Conservation (phyloP, 148 eudicot species). For the Oxyria digyna region DNA sequence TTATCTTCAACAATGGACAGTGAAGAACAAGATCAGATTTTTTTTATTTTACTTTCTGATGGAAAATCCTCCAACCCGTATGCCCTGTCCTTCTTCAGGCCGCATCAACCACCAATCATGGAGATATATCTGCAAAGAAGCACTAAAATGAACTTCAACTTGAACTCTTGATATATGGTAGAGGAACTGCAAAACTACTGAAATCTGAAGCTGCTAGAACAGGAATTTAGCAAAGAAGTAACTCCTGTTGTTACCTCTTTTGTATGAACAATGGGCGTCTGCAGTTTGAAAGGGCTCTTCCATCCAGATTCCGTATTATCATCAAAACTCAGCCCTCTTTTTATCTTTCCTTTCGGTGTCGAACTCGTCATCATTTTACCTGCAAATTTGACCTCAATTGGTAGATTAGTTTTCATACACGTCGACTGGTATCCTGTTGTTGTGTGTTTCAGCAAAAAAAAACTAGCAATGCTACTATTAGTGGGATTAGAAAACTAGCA, state of each 20-base stretch:
- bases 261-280: not conserved
- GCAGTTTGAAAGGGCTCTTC: not conserved
- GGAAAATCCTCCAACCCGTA: not conserved
- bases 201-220: not conserved
- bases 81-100: slow-evolving; percentile 1
- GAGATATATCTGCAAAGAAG: not conserved
- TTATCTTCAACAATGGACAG: not conserved
- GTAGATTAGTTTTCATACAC: not conserved
- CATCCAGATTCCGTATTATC: not conserved
- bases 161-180: not conserved
- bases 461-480: too few species aligned
- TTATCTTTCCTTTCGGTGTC: not conserved
- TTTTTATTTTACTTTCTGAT: not conserved
- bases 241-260: not conserved
- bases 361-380: not conserved
- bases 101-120: slow-evolving; percentile 2
- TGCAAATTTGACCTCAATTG: not conserved
- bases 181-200: not conserved
- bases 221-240: not conserved
- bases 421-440: not conserved
- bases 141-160: not conserved
- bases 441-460: too few species aligned
- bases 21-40: not conserved
- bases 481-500: too few species aligned
- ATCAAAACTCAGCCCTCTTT: not conserved